Base-by-base conservation (phyloP, 2,329 filamentous ascomycete genomes). In the Neopestalotiopsis clavispora region DNA sequence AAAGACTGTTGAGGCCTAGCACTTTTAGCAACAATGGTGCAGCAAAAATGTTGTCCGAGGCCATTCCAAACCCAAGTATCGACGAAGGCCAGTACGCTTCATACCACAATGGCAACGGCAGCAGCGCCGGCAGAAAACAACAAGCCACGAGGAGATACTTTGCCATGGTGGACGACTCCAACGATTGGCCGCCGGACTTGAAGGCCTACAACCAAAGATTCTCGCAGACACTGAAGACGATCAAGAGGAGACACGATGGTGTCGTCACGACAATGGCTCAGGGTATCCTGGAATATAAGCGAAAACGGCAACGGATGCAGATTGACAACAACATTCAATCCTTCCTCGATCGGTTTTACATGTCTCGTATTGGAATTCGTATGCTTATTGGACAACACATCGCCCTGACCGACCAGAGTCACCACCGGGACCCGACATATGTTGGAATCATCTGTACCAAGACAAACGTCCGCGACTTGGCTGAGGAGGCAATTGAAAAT, bases 341-440 rank as follows among this genome's bases (percentile, higher is more conserved):
- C 67, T 99, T 99, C 85, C 90, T 99, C 73, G 96, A 99, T 83
- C 93, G 96, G 69, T 99, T 99, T 83, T 99, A 99, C 86, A 99
- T 99, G 96, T 98, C 95, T 59, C 94, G 96, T 71, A 99, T 99
- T 77, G 96, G 96, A 73, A 99, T 99, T 75, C 93, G 96, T 75
- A 99, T 99, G 96, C 90, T 99, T 65, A 98, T 99, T 76, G 96
- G 96, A 66, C 96, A 99, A 81, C 96, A 99, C 84, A 97, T 99
- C 77, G 96, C 96, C 69, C 86, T 99, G 69, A 97, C 95, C 5
- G 95, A 98, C 80, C 95, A 98, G 82, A 93, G 91, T 76, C 92
- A 96, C 75, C 91, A 94, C 74, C 91, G 91, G 71, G 95, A 98
- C 80, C 94, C 94, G 49, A 93, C 94, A 71, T 98, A 99, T 78